Conservation (phyloP, 495 filamentous ascomycete genomes). For the Letharia columbiana region DNA sequence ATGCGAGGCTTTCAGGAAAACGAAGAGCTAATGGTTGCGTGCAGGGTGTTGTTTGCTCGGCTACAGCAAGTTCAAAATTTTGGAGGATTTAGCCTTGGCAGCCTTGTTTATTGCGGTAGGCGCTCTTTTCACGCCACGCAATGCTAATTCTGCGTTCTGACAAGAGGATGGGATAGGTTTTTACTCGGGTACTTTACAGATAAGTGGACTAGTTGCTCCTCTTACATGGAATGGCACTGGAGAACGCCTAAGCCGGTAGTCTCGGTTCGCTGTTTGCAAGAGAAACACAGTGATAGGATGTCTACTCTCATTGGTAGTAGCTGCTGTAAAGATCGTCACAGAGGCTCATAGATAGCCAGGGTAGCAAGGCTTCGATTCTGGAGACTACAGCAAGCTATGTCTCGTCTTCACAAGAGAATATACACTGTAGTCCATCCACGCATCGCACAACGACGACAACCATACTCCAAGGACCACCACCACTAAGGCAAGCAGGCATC, state of each 20-base stretch:
- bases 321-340: neutral
- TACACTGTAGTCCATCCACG: neutral
- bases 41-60: slow-evolving; percentile 6
- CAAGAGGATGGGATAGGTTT: neutral
- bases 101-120: neutral
- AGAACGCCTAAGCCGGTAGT: neutral
- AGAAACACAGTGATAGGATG: neutral
- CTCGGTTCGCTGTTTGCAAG: neutral
- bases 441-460: neutral
- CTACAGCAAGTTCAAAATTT: too few relatives aligned
- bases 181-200: neutral
- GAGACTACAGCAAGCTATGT: neutral
- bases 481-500: neutral
- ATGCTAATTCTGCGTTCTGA: neutral
- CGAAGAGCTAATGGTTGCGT: slow-evolving; percentile 2
- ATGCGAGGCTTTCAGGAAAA: neutral
- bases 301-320: neutral
- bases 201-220: neutral
- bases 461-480: neutral
- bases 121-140: neutral
- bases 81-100: neutral
- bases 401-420: neutral
- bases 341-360: neutral
- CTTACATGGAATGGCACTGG: neutral
- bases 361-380: neutral